Conservation (phyloP, 768 basidiomycete species). For the Mycena rebaudengoi region DNA sequence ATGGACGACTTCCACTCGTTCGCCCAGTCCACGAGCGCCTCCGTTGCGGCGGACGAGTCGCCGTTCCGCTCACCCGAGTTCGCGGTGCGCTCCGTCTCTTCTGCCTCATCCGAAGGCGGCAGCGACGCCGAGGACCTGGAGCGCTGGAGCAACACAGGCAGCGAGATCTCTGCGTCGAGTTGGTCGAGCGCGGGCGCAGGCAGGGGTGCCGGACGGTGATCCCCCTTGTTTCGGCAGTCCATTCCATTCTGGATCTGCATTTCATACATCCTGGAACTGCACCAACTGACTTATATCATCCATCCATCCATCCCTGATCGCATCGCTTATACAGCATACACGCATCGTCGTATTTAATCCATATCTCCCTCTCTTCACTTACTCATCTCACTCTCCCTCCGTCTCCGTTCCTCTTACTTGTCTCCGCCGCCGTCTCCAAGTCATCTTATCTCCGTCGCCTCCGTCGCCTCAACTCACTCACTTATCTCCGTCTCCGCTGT, state of each 20-base stretch:
- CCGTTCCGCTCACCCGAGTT: neutral
- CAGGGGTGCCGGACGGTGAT: neutral
- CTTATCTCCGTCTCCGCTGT: too few relatives aligned
- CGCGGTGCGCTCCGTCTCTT: neutral
- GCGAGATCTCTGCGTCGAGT: constrained; percentile 21
- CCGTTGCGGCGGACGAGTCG: too few relatives aligned
- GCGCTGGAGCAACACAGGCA: constrained; percentile 23
- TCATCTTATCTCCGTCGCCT: too few relatives aligned
- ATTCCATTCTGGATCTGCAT: neutral
- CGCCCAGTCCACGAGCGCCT: too few relatives aligned
- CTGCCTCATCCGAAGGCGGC: neutral
- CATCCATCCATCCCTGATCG: too few relatives aligned
- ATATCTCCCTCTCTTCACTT: neutral
- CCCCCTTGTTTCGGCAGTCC: too few relatives aligned
- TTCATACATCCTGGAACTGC: neutral
- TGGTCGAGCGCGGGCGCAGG: constrained; percentile 23
- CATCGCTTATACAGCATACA: neutral
- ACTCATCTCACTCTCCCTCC: neutral
- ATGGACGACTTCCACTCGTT: constrained; percentile 9
- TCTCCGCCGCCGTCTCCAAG: too few relatives aligned
- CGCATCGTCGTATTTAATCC: neutral
- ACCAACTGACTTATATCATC: too few relatives aligned
- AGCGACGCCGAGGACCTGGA: constrained; percentile 14
- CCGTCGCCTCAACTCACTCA: too few relatives aligned
- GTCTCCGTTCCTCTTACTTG: too few relatives aligned